Percentiles rank a stretch among this genome's conserved stretches.
Evolutionary conservation across 1,284 basidiomycete species (phyloP).

Genomic region (Tremellales sp.): DNA sequence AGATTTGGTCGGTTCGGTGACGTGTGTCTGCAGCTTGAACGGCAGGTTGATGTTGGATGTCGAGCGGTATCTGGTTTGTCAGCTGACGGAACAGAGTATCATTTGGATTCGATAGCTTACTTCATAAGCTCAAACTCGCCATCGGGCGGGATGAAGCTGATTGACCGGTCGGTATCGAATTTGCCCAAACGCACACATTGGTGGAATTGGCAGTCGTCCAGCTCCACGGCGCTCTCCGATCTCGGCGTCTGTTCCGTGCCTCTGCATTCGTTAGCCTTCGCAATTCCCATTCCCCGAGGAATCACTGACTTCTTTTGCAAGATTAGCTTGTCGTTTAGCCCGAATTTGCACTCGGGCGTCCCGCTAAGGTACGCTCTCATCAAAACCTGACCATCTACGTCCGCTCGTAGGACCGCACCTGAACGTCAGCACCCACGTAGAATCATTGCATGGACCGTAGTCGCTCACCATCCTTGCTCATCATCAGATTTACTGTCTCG

Average conservation of each 20-base stretch:
- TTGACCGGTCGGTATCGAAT: slow-evolving; percentile 87
- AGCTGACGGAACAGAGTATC: background rate
- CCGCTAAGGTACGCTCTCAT: slow-evolving; percentile 97
- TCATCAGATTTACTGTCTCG: slow-evolving; percentile 91
- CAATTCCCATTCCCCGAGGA: background rate
- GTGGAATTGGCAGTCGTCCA: slow-evolving; percentile 98
- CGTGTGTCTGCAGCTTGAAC: slow-evolving; percentile 80
- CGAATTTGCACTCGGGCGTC: slow-evolving; percentile 94
- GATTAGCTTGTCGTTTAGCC: slow-evolving; percentile 95
- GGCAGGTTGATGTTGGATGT: slow-evolving; percentile 95
- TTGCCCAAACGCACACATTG: slow-evolving; percentile 94
- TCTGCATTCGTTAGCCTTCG: background rate
- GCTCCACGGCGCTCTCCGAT: slow-evolving; percentile 75
- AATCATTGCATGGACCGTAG: too few relatives aligned
- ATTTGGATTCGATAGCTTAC: slow-evolving; percentile 48
- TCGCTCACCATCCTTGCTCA: slow-evolving; percentile 83
- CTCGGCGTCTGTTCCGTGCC: slow-evolving; percentile 56
- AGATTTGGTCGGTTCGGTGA: slow-evolving; percentile 86
- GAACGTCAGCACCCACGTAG: background rate
- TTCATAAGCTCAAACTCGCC: slow-evolving; percentile 99
- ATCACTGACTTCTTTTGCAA: slow-evolving; percentile 67
- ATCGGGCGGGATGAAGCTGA: slow-evolving; percentile 96
- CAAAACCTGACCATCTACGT: slow-evolving; percentile 95
- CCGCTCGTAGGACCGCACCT: slow-evolving; percentile 90
- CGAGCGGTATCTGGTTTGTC: slow-evolving; percentile 75